Evolutionary conservation across 257 asterid species (phyloP).

Genomic region (Fraxinus cuspidata): DNA sequence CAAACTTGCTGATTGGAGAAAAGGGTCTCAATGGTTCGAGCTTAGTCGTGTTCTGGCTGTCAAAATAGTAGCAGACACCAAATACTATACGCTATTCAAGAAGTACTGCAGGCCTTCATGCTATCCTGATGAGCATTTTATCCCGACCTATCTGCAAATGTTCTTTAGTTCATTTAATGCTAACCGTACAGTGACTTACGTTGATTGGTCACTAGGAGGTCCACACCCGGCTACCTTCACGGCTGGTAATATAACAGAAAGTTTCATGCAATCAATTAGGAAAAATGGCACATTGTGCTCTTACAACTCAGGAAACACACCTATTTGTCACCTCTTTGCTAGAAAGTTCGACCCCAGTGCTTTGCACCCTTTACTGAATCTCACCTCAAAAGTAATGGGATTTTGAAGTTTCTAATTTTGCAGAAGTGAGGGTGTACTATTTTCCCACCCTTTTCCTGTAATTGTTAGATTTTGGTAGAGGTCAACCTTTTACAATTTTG

Average conservation of each 20-base stretch:
- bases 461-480: constrained; percentile 6
- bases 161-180: constrained; percentile 58
- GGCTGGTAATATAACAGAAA: constrained; percentile 55
- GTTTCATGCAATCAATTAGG: constrained; percentile 55
- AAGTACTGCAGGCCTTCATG: constrained; percentile 77
- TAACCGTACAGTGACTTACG: constrained; percentile 79
- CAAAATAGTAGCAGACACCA: constrained; percentile 64
- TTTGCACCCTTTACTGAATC: constrained; percentile 61
- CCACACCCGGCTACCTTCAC: constrained; percentile 79
- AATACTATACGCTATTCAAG: constrained; percentile 65
- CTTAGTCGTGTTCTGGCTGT: constrained; percentile 74
- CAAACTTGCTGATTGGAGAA: constrained; percentile 73
- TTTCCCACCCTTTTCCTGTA: constrained; percentile 13
- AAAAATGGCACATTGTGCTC: constrained; percentile 58
- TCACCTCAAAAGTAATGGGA: constrained; percentile 65
- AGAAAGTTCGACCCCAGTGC: constrained; percentile 81
- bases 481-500: constrained; percentile 8
- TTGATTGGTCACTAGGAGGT: constrained; percentile 75
- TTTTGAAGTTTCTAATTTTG: constrained; percentile 37
- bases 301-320: constrained; percentile 53
- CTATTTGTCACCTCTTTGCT: constrained; percentile 74
- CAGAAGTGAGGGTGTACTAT: constrained; percentile 14
- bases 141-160: constrained; percentile 71
- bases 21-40: constrained; percentile 99
- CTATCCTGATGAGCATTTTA: constrained; percentile 92